Conservation (phyloP, 2,329 filamentous ascomycete genomes). For the Botrytis porri region DNA sequence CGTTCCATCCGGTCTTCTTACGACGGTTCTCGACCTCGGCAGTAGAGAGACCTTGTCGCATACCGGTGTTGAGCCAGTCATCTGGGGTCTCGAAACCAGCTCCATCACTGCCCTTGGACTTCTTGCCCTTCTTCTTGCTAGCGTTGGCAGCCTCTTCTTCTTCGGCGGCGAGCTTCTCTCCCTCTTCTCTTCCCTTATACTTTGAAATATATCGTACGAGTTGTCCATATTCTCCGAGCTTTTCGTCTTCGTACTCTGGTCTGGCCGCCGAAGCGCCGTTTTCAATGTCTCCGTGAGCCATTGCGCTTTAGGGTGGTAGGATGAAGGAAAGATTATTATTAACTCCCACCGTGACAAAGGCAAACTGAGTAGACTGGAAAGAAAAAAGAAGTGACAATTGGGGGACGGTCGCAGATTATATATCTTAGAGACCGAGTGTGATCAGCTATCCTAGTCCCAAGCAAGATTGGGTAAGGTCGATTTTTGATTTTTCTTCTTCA, state of each 20-base stretch:
- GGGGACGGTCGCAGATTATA: conserved; percentile 5
- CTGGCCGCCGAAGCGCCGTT: conserved; percentile 18
- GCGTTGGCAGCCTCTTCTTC: conserved; percentile 43
- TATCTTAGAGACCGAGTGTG: conserved; percentile 15
- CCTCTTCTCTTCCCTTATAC: conserved; percentile 58
- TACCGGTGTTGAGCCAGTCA: conserved; percentile 68
- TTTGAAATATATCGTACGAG: conserved; percentile 66
- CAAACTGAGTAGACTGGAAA: conserved; percentile 11
- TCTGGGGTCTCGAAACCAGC: conserved; percentile 48
- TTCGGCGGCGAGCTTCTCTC: conserved; percentile 44
- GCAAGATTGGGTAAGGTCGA: conserved; percentile 19
- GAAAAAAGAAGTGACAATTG: not conserved
- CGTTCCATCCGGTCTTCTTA: conserved; percentile 67
- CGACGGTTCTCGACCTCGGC: conserved; percentile 61
- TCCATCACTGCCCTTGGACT: conserved; percentile 43
- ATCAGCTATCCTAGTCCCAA: conserved; percentile 11
- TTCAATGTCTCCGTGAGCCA: conserved; percentile 18
- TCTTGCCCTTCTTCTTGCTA: conserved; percentile 49
- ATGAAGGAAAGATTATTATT: conserved; percentile 19
- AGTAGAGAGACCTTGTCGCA: conserved; percentile 59
- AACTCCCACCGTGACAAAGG: conserved; percentile 17
- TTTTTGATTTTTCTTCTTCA: conserved; percentile 13
- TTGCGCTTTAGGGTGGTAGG: conserved; percentile 13
- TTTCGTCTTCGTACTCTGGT: conserved; percentile 28
- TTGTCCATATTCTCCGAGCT: conserved; percentile 60